Conservation (phyloP, 371 early-diverging fungal species). For the Mortierella sp. region DNA sequence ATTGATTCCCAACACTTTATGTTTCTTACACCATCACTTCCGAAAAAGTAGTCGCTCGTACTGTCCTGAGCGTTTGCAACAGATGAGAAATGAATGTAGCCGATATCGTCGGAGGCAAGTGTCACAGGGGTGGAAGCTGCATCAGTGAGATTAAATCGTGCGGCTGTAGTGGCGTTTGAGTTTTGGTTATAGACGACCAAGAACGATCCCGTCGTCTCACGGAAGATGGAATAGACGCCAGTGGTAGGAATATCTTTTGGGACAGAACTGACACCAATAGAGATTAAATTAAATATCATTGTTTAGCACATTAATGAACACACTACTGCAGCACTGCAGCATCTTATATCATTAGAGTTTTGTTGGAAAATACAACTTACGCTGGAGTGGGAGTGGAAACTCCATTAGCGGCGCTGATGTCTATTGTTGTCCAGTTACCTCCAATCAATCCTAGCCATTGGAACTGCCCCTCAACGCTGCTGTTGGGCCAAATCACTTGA, state of each 20-base stretch:
- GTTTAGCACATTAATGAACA: neutral
- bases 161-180: neutral
- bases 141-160: constrained; percentile 28
- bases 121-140: constrained; percentile 2
- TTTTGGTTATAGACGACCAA: constrained; percentile 32
- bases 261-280: constrained; percentile 10
- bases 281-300: neutral
- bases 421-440: constrained; percentile 26
- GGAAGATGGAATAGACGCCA: constrained; percentile 10
- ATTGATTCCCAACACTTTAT: neutral
- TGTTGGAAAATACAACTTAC: constrained; percentile 24
- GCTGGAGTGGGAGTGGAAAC: constrained; percentile 23
- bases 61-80: constrained; percentile 22
- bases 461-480: constrained; percentile 23
- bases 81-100: constrained; percentile 16
- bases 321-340: neutral
- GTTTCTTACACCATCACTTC: constrained; percentile 16
- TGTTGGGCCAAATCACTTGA: constrained; percentile 29
- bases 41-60: constrained; percentile 25
- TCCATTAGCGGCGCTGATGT: constrained; percentile 23
- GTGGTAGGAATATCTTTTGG: constrained; percentile 25
- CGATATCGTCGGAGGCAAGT: neutral
- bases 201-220: constrained; percentile 22
- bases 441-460: constrained; percentile 44
- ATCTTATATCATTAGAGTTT: neutral